Base-by-base conservation (phyloP, 2,329 filamentous ascomycete genomes). In the Atkinsonella texensis region DNA sequence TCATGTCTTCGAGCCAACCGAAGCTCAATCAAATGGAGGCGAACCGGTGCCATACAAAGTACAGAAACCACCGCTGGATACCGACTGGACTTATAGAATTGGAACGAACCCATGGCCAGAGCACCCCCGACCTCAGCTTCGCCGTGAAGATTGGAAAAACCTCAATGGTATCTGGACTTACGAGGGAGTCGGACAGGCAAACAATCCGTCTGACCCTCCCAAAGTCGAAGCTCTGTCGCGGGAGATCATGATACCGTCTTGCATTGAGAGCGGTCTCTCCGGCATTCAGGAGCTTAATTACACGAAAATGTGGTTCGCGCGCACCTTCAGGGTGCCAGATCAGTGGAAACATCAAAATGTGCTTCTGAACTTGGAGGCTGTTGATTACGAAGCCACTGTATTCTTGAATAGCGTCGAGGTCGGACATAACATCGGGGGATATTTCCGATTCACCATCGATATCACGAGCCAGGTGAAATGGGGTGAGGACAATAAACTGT, bases 121-220 rank as follows among this genome's bases (percentile, higher is more conserved):
- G 47, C 72, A 81, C 55, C 79, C 79, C 10, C 73, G 78, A 0
- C 79, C 79, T 2, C 76, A 75, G 56, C 71, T 81, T 9, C 70
- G 71, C 38, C 74, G 78, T 4, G 66, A 75, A 4, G 58, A 65
- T 5, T 82, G 78, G 78, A 65, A 75, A 60, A 79, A 69, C 44
- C 66, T 81, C 6, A 81, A 81, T 52, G 79, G 79, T 0, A 71
- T 81, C 4, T 81, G 79, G 78, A 74, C 73, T 2, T 81, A 72
- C 60, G 68, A 69, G 41, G 65, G 65, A 2, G 68, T 67, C 39
- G 55, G 49, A 38, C 33, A 51, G 5, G 56, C 62, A 0, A 54
- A 52, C 1, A 55, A 58, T 2, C 35, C 2, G 45, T 56, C 9
- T 28, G 49, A 12, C 50, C 46, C 46, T 54, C 58, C 23, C 56